Percentiles rank a stretch among this genome's conserved stretches.
phyloP scores from a whole-genome alignment of 1,284 basidiomycete genomes.

The Caloboletus firmus region DNA sequence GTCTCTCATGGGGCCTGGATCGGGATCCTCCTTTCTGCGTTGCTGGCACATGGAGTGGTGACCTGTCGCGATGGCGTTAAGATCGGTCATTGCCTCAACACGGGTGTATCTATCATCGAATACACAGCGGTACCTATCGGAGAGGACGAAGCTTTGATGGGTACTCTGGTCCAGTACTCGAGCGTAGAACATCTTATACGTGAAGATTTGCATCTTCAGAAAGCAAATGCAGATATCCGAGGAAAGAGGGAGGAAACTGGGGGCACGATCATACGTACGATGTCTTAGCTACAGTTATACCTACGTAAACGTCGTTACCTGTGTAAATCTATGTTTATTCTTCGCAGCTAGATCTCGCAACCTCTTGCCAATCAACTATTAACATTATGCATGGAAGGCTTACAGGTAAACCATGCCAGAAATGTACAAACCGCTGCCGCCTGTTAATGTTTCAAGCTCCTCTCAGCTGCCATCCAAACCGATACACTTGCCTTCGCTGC shows the following conservation, averaged over 20 bases:
- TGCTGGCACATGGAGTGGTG: slow-evolving; percentile 45
- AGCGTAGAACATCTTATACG: slow-evolving; percentile 52
- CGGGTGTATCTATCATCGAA: slow-evolving; percentile 62
- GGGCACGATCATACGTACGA: slow-evolving; percentile 2
- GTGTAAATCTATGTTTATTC: not conserved
- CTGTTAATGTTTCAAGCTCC: not conserved
- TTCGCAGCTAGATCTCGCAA: not conserved
- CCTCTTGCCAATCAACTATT: not conserved
- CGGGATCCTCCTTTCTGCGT: slow-evolving; percentile 46
- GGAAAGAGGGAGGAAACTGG: not conserved
- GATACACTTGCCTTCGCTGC: slow-evolving; percentile 1
- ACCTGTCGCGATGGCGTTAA: slow-evolving; percentile 41
- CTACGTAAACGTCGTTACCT: not conserved
- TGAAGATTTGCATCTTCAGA: slow-evolving; percentile 32
- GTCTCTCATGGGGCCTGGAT: slow-evolving; percentile 70
- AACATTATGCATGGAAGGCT: not conserved
- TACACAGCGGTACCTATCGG: slow-evolving; percentile 34
- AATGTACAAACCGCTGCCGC: not conserved
- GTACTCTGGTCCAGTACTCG: slow-evolving; percentile 52
- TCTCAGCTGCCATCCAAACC: not conserved
- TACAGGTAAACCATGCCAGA: not conserved
- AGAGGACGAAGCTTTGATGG: slow-evolving; percentile 32
- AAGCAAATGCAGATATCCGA: slow-evolving; percentile 52
- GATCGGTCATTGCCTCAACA: slow-evolving; percentile 49
- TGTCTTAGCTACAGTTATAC: slow-evolving; percentile 14